Percentiles rank a stretch among this genome's conserved stretches.
Conservation (phyloP, 73 alveolate species). For the Tetrahymena borealis region DNA sequence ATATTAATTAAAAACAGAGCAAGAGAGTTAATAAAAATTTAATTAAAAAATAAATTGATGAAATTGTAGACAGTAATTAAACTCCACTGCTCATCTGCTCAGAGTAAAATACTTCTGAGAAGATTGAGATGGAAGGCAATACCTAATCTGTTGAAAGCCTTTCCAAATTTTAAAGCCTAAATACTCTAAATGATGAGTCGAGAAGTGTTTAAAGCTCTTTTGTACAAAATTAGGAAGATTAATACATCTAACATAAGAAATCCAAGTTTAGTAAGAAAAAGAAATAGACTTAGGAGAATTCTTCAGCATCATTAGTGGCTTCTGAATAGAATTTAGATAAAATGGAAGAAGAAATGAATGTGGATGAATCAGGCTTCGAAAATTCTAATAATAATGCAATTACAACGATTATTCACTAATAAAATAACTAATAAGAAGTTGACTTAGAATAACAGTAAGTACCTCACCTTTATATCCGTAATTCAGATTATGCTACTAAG, state of each 20-base stretch:
- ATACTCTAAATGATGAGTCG: neutral
- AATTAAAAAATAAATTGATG: neutral
- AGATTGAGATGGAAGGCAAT: neutral
- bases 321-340: neutral
- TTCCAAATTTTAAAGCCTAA: neutral
- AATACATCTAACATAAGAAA: neutral
- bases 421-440: neutral
- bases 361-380: neutral
- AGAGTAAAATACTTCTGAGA: neutral
- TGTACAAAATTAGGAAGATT: neutral
- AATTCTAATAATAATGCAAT: neutral
- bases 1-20: neutral
- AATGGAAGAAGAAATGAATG: neutral
- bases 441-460: neutral
- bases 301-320: neutral
- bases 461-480: neutral
- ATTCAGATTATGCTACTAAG: neutral
- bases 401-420: neutral
- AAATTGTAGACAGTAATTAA: neutral
- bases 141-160: neutral
- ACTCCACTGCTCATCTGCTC: neutral
- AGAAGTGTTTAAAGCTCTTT: neutral
- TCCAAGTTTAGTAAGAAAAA: neutral
- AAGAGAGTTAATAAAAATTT: neutral
- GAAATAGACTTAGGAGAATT: neutral